These are phyloP conservation scores for Beta corolliflora DNA, from an alignment of 179 eudicot genomes.

Conservation along the genomic window DNA sequence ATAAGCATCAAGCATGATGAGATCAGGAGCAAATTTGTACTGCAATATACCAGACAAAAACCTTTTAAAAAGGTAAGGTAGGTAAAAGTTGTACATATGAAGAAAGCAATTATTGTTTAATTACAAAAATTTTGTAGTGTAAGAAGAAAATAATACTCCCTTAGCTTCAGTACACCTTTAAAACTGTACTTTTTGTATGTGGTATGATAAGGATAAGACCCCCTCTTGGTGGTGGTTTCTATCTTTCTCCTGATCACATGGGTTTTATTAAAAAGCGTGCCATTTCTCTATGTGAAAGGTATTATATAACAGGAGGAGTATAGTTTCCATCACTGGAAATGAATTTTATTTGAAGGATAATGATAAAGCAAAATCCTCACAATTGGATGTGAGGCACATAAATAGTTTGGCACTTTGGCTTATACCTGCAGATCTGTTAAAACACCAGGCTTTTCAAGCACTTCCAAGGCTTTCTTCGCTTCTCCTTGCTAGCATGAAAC, in stretches of 20 bases:
- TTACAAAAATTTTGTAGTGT: background rate
- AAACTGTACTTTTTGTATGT: background rate
- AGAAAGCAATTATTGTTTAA: background rate
- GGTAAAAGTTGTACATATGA: background rate
- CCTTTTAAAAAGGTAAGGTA: background rate
- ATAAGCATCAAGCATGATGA: constrained; percentile 98
- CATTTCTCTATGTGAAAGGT: background rate
- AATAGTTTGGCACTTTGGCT: constrained; percentile 11
- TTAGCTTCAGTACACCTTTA: background rate
- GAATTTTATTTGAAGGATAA: too few species aligned
- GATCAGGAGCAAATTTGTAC: constrained; percentile 99
- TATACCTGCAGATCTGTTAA: constrained; percentile 79
- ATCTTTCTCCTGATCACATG: background rate
- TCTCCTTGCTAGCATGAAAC: constrained; percentile 78
- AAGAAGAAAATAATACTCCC: background rate
- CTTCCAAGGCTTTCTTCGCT: constrained; percentile 93
- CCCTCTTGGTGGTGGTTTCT: background rate
- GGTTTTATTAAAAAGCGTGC: background rate
- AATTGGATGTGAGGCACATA: background rate
- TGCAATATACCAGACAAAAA: constrained; percentile 39
- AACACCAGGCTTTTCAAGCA: constrained; percentile 86
- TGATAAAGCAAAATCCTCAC: background rate
- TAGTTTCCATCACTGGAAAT: background rate
- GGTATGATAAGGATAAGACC: too few species aligned
- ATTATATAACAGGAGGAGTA: background rate